Evolutionary conservation across 2,329 filamentous ascomycete species (phyloP).

Genomic region (Trichoderma semiorbis): DNA sequence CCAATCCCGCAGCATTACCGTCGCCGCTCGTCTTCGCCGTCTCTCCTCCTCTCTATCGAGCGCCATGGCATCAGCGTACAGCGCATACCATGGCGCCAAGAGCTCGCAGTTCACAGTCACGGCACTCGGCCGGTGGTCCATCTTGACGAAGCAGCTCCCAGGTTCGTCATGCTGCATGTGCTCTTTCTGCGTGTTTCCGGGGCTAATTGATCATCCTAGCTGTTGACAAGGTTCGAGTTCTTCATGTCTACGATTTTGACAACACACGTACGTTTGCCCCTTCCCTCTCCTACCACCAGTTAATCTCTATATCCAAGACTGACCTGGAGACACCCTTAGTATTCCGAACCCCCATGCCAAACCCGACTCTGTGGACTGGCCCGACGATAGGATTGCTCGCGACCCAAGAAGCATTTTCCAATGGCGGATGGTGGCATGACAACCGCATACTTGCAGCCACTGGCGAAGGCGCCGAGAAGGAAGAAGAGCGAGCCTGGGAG

Average conservation of each 20-base stretch:
- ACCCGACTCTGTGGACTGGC: slow-evolving; percentile 80
- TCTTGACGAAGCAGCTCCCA: slow-evolving; percentile 69
- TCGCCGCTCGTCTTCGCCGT: neutral
- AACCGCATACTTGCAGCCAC: slow-evolving; percentile 79
- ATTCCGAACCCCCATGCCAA: slow-evolving; percentile 87
- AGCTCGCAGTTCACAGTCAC: slow-evolving; percentile 58
- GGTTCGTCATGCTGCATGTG: slow-evolving; percentile 39
- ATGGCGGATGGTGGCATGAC: slow-evolving; percentile 98
- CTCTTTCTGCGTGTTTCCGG: neutral
- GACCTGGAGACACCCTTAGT: slow-evolving; percentile 50
- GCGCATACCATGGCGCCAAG: slow-evolving; percentile 36
- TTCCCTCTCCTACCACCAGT: neutral
- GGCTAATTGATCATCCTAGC: slow-evolving; percentile 35
- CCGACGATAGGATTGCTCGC: slow-evolving; percentile 74
- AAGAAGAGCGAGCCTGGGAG: slow-evolving; percentile 80
- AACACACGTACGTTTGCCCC: slow-evolving; percentile 68
- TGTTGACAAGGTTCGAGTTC: slow-evolving; percentile 65
- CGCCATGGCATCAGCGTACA: slow-evolving; percentile 41
- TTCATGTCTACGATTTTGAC: slow-evolving; percentile 98
- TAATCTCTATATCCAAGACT: slow-evolving; percentile 13
- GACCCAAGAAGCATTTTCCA: slow-evolving; percentile 70
- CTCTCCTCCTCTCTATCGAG: slow-evolving; percentile 20
- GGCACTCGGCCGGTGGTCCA: slow-evolving; percentile 79
- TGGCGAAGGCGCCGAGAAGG: slow-evolving; percentile 74
- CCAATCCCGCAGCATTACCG: neutral